Percentiles rank a stretch among this genome's conserved stretches.
Evolutionary conservation across 2,329 filamentous ascomycete genomes (phyloP).

Genomic region (Neonectria hederae): DNA sequence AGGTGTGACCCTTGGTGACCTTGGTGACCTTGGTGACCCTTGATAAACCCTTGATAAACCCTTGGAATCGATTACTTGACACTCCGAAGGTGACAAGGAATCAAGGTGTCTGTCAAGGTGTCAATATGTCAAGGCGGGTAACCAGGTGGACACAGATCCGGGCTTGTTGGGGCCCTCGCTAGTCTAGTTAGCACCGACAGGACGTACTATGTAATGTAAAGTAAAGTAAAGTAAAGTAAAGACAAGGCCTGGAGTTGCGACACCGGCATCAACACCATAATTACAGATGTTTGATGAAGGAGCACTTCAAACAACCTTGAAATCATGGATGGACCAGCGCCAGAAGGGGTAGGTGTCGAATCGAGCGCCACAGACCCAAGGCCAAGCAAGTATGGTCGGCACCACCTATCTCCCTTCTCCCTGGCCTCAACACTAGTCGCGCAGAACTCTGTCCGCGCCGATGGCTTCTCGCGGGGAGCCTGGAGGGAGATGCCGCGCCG

Average conservation of each 20-base stretch:
- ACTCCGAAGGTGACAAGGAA: slow-evolving; percentile 5
- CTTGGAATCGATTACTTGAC: slow-evolving; percentile 32
- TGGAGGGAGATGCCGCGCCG: slow-evolving; percentile 20
- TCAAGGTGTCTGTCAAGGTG: slow-evolving; percentile 2
- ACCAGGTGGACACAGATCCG: slow-evolving; percentile 13
- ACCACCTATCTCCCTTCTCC: not conserved
- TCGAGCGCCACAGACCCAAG: not conserved
- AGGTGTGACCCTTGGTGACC: slow-evolving; percentile 4
- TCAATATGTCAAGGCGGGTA: slow-evolving; percentile 3
- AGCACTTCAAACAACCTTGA: slow-evolving; percentile 16
- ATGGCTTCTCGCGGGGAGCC: slow-evolving; percentile 11
- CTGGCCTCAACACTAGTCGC: not conserved
- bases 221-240: too few species aligned
- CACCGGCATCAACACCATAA: slow-evolving; percentile 21
- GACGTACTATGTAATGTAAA: slow-evolving; percentile 23
- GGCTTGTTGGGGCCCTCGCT: slow-evolving; percentile 23
- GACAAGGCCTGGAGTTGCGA: slow-evolving; percentile 4
- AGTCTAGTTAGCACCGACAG: slow-evolving; percentile 19
- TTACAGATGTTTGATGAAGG: slow-evolving; percentile 33
- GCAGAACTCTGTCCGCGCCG: not conserved
- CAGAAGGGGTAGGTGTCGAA: slow-evolving; percentile 19
- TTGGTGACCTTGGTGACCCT: slow-evolving; percentile 4
- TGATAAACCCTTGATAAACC: not conserved
- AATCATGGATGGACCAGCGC: slow-evolving; percentile 11
- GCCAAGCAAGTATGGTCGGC: not conserved